These are phyloP conservation scores for Globisporangium uncinulatum DNA, from an alignment of 352 stramenopile genomes.

Conservation along the genomic window DNA sequence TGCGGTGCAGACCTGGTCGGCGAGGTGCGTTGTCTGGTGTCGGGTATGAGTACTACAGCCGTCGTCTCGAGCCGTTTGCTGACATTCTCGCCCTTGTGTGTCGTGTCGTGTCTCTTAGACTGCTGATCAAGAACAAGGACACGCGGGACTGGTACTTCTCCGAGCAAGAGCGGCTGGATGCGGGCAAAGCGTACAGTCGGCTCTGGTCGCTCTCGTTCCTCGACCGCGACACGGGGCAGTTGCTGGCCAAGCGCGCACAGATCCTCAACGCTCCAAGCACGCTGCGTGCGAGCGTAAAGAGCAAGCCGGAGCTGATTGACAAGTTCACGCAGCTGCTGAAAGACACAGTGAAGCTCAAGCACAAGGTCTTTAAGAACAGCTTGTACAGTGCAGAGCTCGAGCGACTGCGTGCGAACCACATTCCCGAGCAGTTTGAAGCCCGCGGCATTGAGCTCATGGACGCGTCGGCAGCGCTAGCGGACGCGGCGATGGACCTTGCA, in stretches of 20 bases:
- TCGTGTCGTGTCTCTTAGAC: slow-evolving; percentile 9
- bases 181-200: slow-evolving; percentile 66
- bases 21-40: slow-evolving; percentile 23
- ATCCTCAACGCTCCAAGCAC: slow-evolving; percentile 68
- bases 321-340: slow-evolving; percentile 86
- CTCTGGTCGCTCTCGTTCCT: slow-evolving; percentile 81
- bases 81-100: not conserved
- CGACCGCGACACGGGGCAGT: slow-evolving; percentile 60
- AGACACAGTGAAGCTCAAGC: slow-evolving; percentile 81
- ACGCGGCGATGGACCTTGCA: slow-evolving; percentile 65
- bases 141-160: slow-evolving; percentile 82
- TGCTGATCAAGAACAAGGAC: slow-evolving; percentile 88
- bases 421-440: slow-evolving; percentile 79
- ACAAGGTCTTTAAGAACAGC: slow-evolving; percentile 85
- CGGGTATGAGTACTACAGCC: not conserved
- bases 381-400: slow-evolving; percentile 52
- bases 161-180: slow-evolving; percentile 72
- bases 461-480: slow-evolving; percentile 43
- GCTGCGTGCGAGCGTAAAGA: slow-evolving; percentile 54
- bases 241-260: slow-evolving; percentile 70
- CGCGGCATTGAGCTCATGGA: slow-evolving; percentile 59
- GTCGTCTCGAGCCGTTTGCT: not conserved
- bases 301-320: slow-evolving; percentile 80
- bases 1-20: slow-evolving; percentile 77
- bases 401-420: slow-evolving; percentile 39